These are phyloP conservation scores for Zygotorulaspora sp. DNA, from an alignment of 805 yeast genomes.

Conservation along the genomic window DNA sequence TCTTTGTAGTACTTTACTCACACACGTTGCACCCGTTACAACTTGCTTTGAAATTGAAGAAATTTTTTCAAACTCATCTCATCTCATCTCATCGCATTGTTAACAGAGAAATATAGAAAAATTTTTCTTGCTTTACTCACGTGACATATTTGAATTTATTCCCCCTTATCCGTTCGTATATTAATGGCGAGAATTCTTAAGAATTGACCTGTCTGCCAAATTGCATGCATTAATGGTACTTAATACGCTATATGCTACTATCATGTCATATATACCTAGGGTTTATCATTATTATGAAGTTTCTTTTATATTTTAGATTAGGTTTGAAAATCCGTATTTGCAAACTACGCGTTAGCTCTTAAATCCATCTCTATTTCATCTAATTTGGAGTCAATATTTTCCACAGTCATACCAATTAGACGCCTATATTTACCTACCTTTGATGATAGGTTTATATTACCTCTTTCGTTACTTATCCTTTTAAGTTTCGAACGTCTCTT, in stretches of 20 bases:
- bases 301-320: no score
- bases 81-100: conserved; percentile 27
- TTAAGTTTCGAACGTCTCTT: conserved; percentile 42
- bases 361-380: conserved; percentile 64
- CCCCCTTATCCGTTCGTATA: no score
- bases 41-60: conserved; percentile 2
- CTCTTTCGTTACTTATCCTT: conserved; percentile 48
- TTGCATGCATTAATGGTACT: background rate
- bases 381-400: conserved; percentile 73
- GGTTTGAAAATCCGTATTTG: no score
- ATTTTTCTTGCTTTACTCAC: no score
- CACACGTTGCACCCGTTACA: background rate
- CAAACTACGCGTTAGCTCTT: conserved; percentile 19
- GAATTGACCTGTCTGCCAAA: background rate
- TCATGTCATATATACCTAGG: no score
- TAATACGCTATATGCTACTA: no score
- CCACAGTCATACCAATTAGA: conserved; percentile 71
- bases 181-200: background rate
- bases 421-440: conserved; percentile 77
- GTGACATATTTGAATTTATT: no score
- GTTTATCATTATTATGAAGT: background rate
- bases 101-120: conserved; percentile 5
- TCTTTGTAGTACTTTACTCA: background rate
- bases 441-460: conserved; percentile 41
- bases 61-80: conserved; percentile 21